Evolutionary conservation across 371 early-diverging fungal genomes (phyloP).

Genomic region (Amoeboaphelidium protococcarum): DNA sequence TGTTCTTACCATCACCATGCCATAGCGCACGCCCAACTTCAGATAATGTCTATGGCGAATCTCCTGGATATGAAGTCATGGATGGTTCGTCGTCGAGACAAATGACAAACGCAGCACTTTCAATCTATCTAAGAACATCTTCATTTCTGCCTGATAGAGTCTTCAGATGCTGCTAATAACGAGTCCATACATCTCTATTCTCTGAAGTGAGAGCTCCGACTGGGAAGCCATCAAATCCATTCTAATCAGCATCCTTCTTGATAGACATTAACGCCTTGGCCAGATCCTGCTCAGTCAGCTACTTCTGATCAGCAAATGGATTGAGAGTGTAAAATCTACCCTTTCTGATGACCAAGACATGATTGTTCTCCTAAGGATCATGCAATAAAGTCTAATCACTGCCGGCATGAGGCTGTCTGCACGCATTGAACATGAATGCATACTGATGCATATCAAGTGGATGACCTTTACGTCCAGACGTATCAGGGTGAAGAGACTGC

Average conservation of each 20-base stretch:
- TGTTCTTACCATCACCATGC: conserved; percentile 80
- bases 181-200: conserved; percentile 73
- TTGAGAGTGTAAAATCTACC: conserved; percentile 65
- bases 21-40: conserved; percentile 26
- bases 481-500: conserved; percentile 1
- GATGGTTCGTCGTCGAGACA: conserved; percentile 63
- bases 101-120: conserved; percentile 50
- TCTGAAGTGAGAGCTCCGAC: conserved; percentile 74
- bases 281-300: conserved; percentile 13
- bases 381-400: conserved; percentile 42
- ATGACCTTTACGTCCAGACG: conserved; percentile 2
- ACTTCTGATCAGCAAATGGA: conserved; percentile 34
- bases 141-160: too few species aligned
- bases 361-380: conserved; percentile 45
- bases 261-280: background rate
- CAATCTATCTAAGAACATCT: conserved; percentile 38
- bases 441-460: conserved; percentile 29
- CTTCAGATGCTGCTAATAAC: too few species aligned
- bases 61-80: conserved; percentile 48
- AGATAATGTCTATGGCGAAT: conserved; percentile 1
- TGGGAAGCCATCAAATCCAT: conserved; percentile 26
- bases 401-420: conserved; percentile 63
- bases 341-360: conserved; percentile 61
- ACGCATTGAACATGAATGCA: conserved; percentile 59
- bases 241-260: background rate